A percentile compares a stretch with the other conserved stretches of the same genome.
phyloP scores from a whole-genome alignment of 805 yeast species.

The Saturnispora halmiae region DNA sequence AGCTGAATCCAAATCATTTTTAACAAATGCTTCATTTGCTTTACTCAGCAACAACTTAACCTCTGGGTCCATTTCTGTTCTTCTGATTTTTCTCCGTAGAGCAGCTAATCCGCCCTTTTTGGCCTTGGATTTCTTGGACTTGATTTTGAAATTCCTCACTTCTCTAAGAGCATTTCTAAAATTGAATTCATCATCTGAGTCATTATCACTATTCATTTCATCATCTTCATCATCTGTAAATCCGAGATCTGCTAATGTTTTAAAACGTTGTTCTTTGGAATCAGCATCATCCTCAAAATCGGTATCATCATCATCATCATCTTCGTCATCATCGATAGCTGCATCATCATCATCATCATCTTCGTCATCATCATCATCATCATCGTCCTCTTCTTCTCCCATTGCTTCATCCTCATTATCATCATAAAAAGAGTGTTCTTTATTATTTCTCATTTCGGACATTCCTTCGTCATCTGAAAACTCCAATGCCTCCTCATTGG shows the following conservation, averaged over 20 bases:
- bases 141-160: slow-evolving; percentile 55
- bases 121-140: slow-evolving; percentile 19
- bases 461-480: slow-evolving; percentile 17
- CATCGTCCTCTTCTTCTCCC: slow-evolving; percentile 12
- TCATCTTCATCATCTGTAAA: slow-evolving; percentile 25
- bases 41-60: slow-evolving; percentile 53
- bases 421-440: too few species aligned
- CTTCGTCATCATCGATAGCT: slow-evolving; percentile 14
- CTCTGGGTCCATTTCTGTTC: slow-evolving; percentile 57
- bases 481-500: slow-evolving; percentile 31
- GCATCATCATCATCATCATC: slow-evolving; percentile 15
- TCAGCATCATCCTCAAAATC: slow-evolving; percentile 17
- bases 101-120: slow-evolving; percentile 30
- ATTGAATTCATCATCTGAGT: slow-evolving; percentile 35
- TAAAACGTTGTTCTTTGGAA: slow-evolving; percentile 15
- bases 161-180: slow-evolving; percentile 58
- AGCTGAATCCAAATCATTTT: slow-evolving; percentile 51
- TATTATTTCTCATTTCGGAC: too few species aligned
- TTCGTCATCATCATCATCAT: slow-evolving; percentile 15
- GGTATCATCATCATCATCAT: slow-evolving; percentile 9
- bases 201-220: slow-evolving; percentile 25
- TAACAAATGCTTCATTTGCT: slow-evolving; percentile 76
- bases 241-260: slow-evolving; percentile 21
- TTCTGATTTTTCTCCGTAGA: slow-evolving; percentile 32
- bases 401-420: slow-evolving; percentile 12